Evolutionary conservation across 176 grass and related monocot species (phyloP), one percentile per base, ranked within the genome.

Genomic region (Oryza punctata): DNA sequence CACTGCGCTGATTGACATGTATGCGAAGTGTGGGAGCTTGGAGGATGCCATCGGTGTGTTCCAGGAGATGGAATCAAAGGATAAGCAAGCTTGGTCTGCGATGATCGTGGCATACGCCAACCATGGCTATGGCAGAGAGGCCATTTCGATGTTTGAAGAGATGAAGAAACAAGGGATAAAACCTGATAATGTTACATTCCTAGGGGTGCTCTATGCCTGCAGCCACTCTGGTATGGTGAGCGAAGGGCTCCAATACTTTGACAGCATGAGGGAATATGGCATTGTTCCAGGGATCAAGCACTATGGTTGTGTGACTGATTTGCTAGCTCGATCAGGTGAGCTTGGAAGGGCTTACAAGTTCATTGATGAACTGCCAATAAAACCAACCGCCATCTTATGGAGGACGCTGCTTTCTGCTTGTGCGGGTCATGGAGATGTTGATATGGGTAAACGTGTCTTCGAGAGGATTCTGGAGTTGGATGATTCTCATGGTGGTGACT

Each of bases 11-110:
- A 88, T 94, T 3, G 90, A 94, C 70, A 94, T 94, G 93, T 94
- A 94, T 57, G 93, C 87, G 1, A 94, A 92, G 29, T 94, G 93
- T 3, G 93, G 93, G 72, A 94, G 93, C 85, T 81, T 94, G 82
- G 90, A 94, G 26, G 93, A 90, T 33, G 93, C 93, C 32, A 12
- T 86, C 21, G n/a, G 2, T 45, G 90, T 92, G 57, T 94, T 94
- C 54, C 29, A 78, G 45, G 93, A 65, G 1, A 94, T 90, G 87
- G 84, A 81, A 10, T 90, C 65, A 14, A 94, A 73, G 29, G 93
- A 94, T 30, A 88, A 76, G 44, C 89, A 94, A 81, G 90, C 90
- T 23, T 94, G 93, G 93, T 92, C 93, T 0, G 85, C 86, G 50
- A 94, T 94, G 93, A 94, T 92, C 2, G 87, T 94, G 18, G 87